Percentiles rank a stretch among this genome's conserved stretches.
Evolutionary conservation across 2,329 filamentous ascomycete species (phyloP).

Genomic region (Penicillium sp.): DNA sequence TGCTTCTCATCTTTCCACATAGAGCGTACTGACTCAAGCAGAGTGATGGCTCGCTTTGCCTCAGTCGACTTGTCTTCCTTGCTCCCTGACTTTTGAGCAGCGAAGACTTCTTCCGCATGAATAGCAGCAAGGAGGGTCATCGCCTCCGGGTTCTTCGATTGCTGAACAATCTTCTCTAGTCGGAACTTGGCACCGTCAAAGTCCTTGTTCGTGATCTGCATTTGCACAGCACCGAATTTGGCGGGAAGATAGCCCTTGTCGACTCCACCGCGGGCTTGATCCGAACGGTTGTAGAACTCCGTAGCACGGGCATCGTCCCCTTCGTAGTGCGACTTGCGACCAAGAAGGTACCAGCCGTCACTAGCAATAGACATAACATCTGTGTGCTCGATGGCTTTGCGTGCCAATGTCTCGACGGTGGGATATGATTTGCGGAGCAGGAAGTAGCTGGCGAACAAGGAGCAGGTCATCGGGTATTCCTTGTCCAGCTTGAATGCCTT

Average conservation of each 20-base stretch:
- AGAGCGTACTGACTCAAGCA: slow-evolving; percentile 78
- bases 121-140: slow-evolving; percentile 89
- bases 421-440: slow-evolving; percentile 74
- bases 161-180: slow-evolving; percentile 89
- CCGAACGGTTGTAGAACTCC: slow-evolving; percentile 85
- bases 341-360: slow-evolving; percentile 95
- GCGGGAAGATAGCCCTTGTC: slow-evolving; percentile 89
- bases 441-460: slow-evolving; percentile 88
- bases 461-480: slow-evolving; percentile 82
- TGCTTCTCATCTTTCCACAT: slow-evolving; percentile 94
- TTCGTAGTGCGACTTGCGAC: slow-evolving; percentile 83
- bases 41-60: slow-evolving; percentile 77
- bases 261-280: slow-evolving; percentile 86
- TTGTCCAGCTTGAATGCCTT: slow-evolving; percentile 93
- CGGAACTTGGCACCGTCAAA: slow-evolving; percentile 88
- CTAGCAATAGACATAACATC: slow-evolving; percentile 96
- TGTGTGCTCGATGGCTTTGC: slow-evolving; percentile 91
- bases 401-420: slow-evolving; percentile 81
- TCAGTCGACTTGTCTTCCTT: slow-evolving; percentile 89
- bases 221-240: slow-evolving; percentile 89
- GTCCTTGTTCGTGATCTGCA: slow-evolving; percentile 80
- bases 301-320: slow-evolving; percentile 71
- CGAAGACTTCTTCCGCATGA: slow-evolving; percentile 92
- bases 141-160: slow-evolving; percentile 77
- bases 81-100: slow-evolving; percentile 68